A percentile compares a stretch with the other conserved stretches of the same genome.
Conservation (phyloP, 805 yeast genomes). For the Sugiyamaella mastotermitis region DNA sequence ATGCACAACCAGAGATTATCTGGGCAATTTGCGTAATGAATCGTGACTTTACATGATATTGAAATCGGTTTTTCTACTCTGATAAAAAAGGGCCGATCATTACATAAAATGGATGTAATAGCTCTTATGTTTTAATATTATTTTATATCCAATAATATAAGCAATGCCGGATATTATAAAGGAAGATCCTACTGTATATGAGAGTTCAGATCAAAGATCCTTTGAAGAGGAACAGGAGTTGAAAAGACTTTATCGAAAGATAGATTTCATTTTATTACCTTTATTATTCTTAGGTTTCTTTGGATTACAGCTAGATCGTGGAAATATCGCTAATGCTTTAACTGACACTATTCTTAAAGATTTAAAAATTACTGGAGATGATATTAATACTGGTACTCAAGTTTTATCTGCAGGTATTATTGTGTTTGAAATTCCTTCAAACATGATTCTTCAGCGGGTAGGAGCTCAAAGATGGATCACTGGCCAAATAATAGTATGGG, state of each 20-base stretch:
- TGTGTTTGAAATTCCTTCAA: slow-evolving; percentile 54
- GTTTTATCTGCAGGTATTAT: slow-evolving; percentile 37
- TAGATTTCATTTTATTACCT: slow-evolving; percentile 12
- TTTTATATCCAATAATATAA: too few relatives aligned
- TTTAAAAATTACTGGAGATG: slow-evolving; percentile 45
- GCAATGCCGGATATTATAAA: too few relatives aligned
- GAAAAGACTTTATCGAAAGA: slow-evolving; percentile 7
- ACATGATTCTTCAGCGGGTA: slow-evolving; percentile 51
- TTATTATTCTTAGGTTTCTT: slow-evolving; percentile 45
- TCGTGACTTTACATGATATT: too few relatives aligned
- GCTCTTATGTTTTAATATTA: too few relatives aligned
- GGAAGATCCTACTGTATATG: too few relatives aligned
- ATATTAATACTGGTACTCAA: slow-evolving; percentile 55
- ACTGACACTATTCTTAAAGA: slow-evolving; percentile 51
- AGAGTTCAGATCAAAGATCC: too few relatives aligned
- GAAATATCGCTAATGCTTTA: slow-evolving; percentile 50
- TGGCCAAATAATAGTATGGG: slow-evolving; percentile 50
- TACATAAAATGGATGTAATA: too few relatives aligned
- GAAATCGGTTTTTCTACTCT: too few relatives aligned
- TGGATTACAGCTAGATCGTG: slow-evolving; percentile 53
- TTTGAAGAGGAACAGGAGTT: slow-evolving; percentile 1
- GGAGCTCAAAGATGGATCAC: slow-evolving; percentile 67
- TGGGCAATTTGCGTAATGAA: too few relatives aligned
- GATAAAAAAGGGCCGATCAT: too few relatives aligned
- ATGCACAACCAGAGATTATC: too few relatives aligned